These are phyloP conservation scores for Aciculoconidium aculeatum DNA, from an alignment of 805 yeast species.

Conservation along the genomic window DNA sequence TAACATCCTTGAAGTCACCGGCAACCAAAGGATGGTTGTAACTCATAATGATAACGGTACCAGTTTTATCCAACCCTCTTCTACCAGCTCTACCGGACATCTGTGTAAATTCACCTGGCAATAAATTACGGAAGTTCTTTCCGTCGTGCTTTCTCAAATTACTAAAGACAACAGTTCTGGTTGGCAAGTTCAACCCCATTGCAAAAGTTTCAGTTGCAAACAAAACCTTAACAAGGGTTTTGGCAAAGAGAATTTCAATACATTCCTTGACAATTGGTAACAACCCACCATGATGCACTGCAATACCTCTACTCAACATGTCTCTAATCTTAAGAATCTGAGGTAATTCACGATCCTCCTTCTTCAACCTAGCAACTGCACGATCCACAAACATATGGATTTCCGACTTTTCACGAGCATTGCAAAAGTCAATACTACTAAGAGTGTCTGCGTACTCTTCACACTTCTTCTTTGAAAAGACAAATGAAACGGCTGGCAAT, in stretches of 20 bases:
- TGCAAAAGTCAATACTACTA: constrained; percentile 69
- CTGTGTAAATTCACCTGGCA: constrained; percentile 97
- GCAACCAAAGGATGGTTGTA: constrained; percentile 58
- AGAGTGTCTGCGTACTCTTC: constrained; percentile 87
- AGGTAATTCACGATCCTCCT: constrained; percentile 89
- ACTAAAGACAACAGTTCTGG: constrained; percentile 91
- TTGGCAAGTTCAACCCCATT: constrained; percentile 95
- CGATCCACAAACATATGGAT: constrained; percentile 89
- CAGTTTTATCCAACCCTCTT: constrained; percentile 88
- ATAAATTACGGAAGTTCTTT: constrained; percentile 65
- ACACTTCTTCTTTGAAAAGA: constrained; percentile 88
- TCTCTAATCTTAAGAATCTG: constrained; percentile 83
- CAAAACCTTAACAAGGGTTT: constrained; percentile 77
- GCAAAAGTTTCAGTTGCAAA: constrained; percentile 99
- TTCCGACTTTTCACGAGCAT: constrained; percentile 80
- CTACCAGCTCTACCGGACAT: constrained; percentile 99
- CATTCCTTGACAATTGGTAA: constrained; percentile 90
- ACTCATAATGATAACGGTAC: constrained; percentile 92
- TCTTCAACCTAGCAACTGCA: constrained; percentile 75
- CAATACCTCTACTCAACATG: constrained; percentile 83
- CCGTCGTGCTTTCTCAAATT: constrained; percentile 90
- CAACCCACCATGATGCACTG: constrained; percentile 93
- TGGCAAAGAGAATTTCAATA: constrained; percentile 86
- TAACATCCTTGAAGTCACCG: constrained; percentile 66
- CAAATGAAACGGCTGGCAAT: constrained; percentile 91